A percentile compares a stretch with the other conserved stretches of the same genome.
phyloP scores from a whole-genome alignment of 2,329 filamentous ascomycete genomes.

The Dryadomyces quercivorus region DNA sequence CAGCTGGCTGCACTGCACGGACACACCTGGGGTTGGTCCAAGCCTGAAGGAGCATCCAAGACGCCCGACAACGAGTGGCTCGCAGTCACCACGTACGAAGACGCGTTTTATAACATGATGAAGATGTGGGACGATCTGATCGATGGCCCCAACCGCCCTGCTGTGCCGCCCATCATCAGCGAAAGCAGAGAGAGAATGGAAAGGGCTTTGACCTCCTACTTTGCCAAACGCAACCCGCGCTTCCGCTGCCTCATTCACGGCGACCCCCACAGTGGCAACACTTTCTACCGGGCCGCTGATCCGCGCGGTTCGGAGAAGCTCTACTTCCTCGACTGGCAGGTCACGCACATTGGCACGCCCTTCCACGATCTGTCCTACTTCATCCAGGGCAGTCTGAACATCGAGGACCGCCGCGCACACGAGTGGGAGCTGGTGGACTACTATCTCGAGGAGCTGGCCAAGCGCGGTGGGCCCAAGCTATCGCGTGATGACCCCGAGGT shows the following conservation, averaged over 20 bases:
- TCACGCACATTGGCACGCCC: constrained; percentile 20
- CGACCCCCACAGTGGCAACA: constrained; percentile 23
- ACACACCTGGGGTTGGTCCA: constrained; percentile 13
- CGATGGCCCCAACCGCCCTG: constrained; percentile 8
- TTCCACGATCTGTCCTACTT: constrained; percentile 18
- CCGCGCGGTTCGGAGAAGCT: constrained; percentile 2
- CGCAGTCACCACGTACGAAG: constrained; percentile 8
- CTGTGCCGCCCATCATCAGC: background rate
- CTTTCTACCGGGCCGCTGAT: constrained; percentile 13
- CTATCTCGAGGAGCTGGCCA: constrained; percentile 15
- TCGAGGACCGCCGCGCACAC: constrained; percentile 21
- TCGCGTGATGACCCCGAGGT: background rate
- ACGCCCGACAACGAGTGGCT: constrained; percentile 16
- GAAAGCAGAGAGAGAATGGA: background rate
- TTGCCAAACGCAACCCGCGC: constrained; percentile 18
- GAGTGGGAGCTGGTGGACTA: constrained; percentile 21
- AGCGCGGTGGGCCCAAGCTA: background rate
- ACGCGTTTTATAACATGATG: background rate
- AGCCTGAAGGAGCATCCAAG: background rate
- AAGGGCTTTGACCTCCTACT: constrained; percentile 19
- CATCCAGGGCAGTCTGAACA: constrained; percentile 18
- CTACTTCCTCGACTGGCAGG: constrained; percentile 24
- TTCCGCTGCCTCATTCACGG: constrained; percentile 23
- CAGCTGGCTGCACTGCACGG: constrained; percentile 23
- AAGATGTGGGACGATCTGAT: constrained; percentile 14